Evolutionary conservation across 768 basidiomycete genomes (phyloP).

Genomic region (Tricholoma sp.): DNA sequence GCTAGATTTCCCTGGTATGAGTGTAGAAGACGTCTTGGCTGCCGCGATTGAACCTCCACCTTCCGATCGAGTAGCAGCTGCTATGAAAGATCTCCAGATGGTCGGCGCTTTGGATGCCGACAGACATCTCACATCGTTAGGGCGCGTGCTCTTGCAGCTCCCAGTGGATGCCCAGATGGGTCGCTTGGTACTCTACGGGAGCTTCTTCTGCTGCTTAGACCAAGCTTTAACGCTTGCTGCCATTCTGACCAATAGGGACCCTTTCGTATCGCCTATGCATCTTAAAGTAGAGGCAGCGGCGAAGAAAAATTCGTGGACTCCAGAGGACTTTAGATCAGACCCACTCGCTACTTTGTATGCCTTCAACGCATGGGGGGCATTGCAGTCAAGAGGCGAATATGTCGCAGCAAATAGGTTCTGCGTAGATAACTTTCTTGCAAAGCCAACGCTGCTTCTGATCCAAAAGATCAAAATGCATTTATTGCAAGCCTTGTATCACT

Average conservation of each 20-base stretch:
- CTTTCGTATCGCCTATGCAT: constrained; percentile 81
- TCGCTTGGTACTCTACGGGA: constrained; percentile 82
- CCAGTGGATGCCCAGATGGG: constrained; percentile 91
- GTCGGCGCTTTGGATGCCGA: constrained; percentile 79
- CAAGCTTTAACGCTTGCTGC: constrained; percentile 87
- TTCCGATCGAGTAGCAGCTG: constrained; percentile 66
- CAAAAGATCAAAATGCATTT: constrained; percentile 78
- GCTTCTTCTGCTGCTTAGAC: constrained; percentile 91
- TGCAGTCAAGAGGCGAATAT: constrained; percentile 66
- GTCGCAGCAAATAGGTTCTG: constrained; percentile 69
- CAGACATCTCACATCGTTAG: constrained; percentile 80
- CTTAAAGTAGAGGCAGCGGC: constrained; percentile 65
- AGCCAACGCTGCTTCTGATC: constrained; percentile 77
- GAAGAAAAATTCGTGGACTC: constrained; percentile 75
- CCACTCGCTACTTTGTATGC: constrained; percentile 74
- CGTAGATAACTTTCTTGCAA: constrained; percentile 81
- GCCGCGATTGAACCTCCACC: constrained; percentile 88
- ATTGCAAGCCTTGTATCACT: constrained; percentile 67
- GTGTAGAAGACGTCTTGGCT: constrained; percentile 81
- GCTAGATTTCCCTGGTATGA: constrained; percentile 79
- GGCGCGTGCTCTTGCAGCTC: constrained; percentile 81
- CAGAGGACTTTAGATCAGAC: constrained; percentile 80
- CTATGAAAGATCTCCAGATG: constrained; percentile 75
- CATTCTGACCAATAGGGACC: constrained; percentile 84
- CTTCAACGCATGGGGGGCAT: constrained; percentile 74